Base-by-base conservation (phyloP, 257 asterid species). In the Gynochthodes officinalis region DNA sequence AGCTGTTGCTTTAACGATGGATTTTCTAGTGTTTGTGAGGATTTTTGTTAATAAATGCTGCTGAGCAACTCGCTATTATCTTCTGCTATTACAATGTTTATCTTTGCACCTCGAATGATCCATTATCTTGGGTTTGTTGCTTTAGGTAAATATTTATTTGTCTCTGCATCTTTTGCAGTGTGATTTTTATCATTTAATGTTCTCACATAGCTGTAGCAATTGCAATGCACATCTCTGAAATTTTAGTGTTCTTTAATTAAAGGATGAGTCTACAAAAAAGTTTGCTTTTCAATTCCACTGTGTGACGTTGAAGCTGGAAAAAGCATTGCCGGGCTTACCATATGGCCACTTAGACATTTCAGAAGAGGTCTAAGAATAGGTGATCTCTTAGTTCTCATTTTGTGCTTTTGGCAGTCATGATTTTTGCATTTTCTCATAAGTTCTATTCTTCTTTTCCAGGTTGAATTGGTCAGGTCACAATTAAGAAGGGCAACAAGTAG, bases 281-380 rank as follows among this genome's bases (percentile, higher is more conserved):
- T 59, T 87, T 35, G 54, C 75, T 33, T 89, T 92, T 60, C 98
- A 87, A 70, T 95, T 92, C 81, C 98, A 90, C 80, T 88, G 90
- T 58, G 96, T 95, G 81, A 90, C 99, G 0, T 87, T 90, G 93
- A 91, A 89, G 77, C 72, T 95, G 85, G 97, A 86, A 89, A 92
- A 90, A 76, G 89, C 93, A 2, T 72, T 95, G 72, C 82, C 79
- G 40, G 82, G 75, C 84, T 60, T 95, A 62, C 93, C 95, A 19
- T 87, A 78, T 62, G 87, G 78, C 69, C 87, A 87, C 49, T 85
- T 90, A 66, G 95, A 95, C 53, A 81, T 92, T 77, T 90, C 99
- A 19, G 98, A 95, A 83, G 99, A 95, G 88, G 98, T 95, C 25
- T 86, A 82, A 66, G 99, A 92, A 76, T 98, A 95, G 96, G 99